These are phyloP conservation scores for Triglochin maritima DNA, from an alignment of 106 monocot genomes.

Conservation along the genomic window DNA sequence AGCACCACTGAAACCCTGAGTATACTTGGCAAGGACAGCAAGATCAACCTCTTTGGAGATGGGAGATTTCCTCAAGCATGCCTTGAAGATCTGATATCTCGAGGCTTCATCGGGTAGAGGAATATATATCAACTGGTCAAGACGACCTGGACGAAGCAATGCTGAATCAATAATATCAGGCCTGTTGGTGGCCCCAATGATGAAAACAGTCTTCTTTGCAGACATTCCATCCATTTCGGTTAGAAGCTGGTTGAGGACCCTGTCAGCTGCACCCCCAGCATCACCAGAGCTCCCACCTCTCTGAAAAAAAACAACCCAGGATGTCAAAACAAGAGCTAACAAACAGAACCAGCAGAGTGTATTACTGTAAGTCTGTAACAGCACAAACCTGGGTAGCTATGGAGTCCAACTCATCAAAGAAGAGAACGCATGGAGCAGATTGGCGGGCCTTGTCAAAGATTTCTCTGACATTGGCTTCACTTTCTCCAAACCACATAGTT, in stretches of 20 bases:
- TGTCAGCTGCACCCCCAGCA: slow-evolving; percentile 25
- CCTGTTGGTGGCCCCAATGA: slow-evolving; percentile 23
- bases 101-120: slow-evolving; percentile 84
- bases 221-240: slow-evolving; percentile 28
- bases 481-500: slow-evolving; percentile 27
- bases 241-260: slow-evolving; percentile 22
- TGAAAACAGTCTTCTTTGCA: slow-evolving; percentile 21
- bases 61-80: slow-evolving; percentile 79
- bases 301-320: slow-evolving; percentile 3
- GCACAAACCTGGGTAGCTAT: slow-evolving; percentile 20
- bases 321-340: not conserved
- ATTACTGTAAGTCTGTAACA: not conserved
- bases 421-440: slow-evolving; percentile 24
- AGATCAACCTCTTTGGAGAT: slow-evolving; percentile 78
- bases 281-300: slow-evolving; percentile 20
- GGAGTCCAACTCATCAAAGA: slow-evolving; percentile 26
- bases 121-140: slow-evolving; percentile 85
- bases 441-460: slow-evolving; percentile 28
- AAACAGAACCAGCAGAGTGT: too few species aligned
- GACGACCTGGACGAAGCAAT: slow-evolving; percentile 31
- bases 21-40: slow-evolving; percentile 62
- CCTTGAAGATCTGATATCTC: slow-evolving; percentile 66
- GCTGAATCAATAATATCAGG: slow-evolving; percentile 25
- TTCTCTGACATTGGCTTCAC: slow-evolving; percentile 24
- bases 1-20: slow-evolving; percentile 89